Conservation (phyloP, 2,329 filamentous ascomycete species). For the Penicillium fuscoglaucum region DNA sequence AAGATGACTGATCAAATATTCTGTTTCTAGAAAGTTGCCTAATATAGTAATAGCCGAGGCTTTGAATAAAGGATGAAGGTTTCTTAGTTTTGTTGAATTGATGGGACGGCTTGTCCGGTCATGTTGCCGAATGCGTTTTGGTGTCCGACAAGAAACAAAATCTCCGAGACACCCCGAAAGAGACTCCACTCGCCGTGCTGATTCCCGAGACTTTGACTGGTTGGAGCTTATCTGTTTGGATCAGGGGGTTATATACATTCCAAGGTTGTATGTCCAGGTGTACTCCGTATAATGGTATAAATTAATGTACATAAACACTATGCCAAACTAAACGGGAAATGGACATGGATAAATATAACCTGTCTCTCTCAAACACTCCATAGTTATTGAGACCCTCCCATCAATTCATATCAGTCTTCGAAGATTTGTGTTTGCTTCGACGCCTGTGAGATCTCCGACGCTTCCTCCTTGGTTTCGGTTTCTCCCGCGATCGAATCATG, state of each 20-base stretch:
- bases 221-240: not conserved
- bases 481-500: not conserved
- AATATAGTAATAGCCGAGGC: conserved; percentile 8
- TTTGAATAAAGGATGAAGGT: not conserved
- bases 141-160: not conserved
- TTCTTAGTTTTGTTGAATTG: not conserved
- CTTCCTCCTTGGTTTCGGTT: not conserved
- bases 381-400: not conserved
- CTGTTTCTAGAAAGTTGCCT: conserved; percentile 45
- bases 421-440: not conserved
- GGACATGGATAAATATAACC: not conserved
- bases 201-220: not conserved
- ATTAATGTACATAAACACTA: not conserved
- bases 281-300: not conserved
- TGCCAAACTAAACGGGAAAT: not conserved
- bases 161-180: not conserved
- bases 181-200: not conserved
- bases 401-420: not conserved
- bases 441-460: not conserved
- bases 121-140: not conserved
- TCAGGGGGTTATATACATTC: not conserved
- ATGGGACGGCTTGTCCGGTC: not conserved
- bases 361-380: not conserved
- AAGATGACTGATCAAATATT: conserved; percentile 60
- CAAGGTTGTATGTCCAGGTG: too few relatives aligned